These are phyloP conservation scores for Platanthera guangdongensis DNA, from an alignment of 106 monocot species.

Conservation along the genomic window DNA sequence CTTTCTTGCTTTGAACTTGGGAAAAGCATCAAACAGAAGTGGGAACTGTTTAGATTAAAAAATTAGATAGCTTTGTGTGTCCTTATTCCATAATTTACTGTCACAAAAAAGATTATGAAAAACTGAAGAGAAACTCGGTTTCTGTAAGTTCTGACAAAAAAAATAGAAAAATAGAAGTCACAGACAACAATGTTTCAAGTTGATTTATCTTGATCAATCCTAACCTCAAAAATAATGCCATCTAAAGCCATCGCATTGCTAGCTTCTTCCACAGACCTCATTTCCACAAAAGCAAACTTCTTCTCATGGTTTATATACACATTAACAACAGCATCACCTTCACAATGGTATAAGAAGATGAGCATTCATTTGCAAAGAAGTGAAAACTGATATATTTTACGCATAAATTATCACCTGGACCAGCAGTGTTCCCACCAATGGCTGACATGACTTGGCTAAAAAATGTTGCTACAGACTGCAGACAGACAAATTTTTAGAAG, in stretches of 20 bases:
- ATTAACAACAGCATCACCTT: slow-evolving; percentile 98
- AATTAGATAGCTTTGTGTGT: too few species aligned
- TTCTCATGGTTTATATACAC: slow-evolving; percentile 99
- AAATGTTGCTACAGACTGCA: slow-evolving; percentile 87
- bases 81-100: too few species aligned
- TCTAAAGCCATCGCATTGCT: slow-evolving; percentile 98
- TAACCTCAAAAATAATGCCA: slow-evolving; percentile 96
- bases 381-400: background rate
- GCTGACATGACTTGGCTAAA: slow-evolving; percentile 94
- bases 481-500: slow-evolving; percentile 1
- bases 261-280: slow-evolving; percentile 98
- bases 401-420: slow-evolving; percentile 55
- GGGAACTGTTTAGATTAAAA: too few species aligned
- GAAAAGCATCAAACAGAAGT: too few species aligned
- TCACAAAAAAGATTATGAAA: background rate
- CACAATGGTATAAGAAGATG: slow-evolving; percentile 3
- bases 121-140: background rate
- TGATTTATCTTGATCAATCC: background rate
- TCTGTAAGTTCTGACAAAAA: too few species aligned
- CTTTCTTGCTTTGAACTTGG: too few species aligned
- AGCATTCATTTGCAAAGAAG: slow-evolving; percentile 2
- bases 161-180: background rate
- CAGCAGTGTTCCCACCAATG: slow-evolving; percentile 95
- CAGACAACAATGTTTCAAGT: background rate
- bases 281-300: slow-evolving; percentile 99